phyloP scores from a whole-genome alignment of 768 basidiomycete species.

The Tylopilus subfusipes region DNA sequence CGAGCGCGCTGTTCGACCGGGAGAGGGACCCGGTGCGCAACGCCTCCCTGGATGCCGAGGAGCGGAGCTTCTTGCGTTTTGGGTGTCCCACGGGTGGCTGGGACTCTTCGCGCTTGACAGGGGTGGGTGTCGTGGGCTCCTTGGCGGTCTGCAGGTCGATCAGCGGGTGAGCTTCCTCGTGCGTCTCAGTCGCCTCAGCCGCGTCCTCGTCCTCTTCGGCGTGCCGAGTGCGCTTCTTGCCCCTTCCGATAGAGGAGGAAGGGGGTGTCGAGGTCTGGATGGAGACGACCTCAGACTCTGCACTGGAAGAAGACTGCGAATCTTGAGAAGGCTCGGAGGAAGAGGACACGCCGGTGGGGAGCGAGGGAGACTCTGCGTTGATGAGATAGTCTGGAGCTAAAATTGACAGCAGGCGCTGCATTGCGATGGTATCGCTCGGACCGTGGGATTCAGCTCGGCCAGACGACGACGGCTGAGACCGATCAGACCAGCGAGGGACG shows the following conservation, averaged over 20 bases:
- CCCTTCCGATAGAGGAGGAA: conserved; percentile 9
- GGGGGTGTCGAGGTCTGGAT: conserved; percentile 4
- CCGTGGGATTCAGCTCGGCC: neutral
- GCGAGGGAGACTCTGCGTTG: neutral
- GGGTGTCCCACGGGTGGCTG: neutral
- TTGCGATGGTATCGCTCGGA: conserved; percentile 5
- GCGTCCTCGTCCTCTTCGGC: conserved; percentile 3
- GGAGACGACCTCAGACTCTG: neutral
- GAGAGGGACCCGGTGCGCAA: neutral
- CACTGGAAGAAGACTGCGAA: neutral
- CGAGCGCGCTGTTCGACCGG: conserved; percentile 1
- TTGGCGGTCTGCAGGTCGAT: neutral
- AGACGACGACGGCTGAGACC: neutral
- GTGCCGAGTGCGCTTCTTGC: conserved; percentile 16
- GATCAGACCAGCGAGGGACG: conserved; percentile 12
- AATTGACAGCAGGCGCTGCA: conserved; percentile 9
- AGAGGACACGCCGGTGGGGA: neutral
- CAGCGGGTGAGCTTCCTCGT: neutral
- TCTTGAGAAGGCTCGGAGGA: neutral
- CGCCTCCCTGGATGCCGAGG: neutral
- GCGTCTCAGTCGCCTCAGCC: neutral
- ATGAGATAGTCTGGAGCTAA: neutral
- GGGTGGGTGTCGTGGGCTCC: neutral
- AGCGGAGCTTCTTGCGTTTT: conserved; percentile 17
- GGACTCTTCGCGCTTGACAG: conserved; percentile 1